Evolutionary conservation across 768 basidiomycete genomes (phyloP).

Genomic region (Phlebiopsis flavidoalba): DNA sequence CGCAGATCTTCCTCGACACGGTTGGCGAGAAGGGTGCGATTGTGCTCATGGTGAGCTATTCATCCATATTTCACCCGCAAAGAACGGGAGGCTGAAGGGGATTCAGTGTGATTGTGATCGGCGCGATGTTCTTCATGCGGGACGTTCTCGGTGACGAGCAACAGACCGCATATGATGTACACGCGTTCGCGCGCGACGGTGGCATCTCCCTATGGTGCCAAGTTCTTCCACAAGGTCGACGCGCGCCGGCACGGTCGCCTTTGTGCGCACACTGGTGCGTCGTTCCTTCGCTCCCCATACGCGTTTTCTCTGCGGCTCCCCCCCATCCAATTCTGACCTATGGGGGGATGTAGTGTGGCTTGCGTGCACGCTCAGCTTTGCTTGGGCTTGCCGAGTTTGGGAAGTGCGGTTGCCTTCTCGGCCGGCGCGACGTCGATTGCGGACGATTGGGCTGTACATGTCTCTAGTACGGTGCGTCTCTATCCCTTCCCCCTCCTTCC

Average conservation of each 20-base stretch:
- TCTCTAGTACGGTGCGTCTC: slow-evolving; percentile 79
- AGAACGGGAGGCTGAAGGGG: neutral
- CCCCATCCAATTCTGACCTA: no score
- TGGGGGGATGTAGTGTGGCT: slow-evolving; percentile 55
- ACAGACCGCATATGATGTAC: slow-evolving; percentile 88
- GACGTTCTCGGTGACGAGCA: slow-evolving; percentile 74
- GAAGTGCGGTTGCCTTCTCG: slow-evolving; percentile 64
- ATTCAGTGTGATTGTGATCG: slow-evolving; percentile 56
- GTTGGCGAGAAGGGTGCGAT: slow-evolving; percentile 73
- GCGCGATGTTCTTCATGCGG: slow-evolving; percentile 74
- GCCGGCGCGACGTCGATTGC: slow-evolving; percentile 54
- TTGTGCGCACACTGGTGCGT: slow-evolving; percentile 63
- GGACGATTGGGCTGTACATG: slow-evolving; percentile 74
- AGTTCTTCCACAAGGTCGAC: slow-evolving; percentile 63
- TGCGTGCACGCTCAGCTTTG: slow-evolving; percentile 68
- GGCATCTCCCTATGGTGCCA: slow-evolving; percentile 65
- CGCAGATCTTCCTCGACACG: slow-evolving; percentile 75
- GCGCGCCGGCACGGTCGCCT: slow-evolving; percentile 55
- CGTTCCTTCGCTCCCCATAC: neutral
- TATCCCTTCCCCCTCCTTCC: slow-evolving; percentile 62
- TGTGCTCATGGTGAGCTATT: slow-evolving; percentile 54
- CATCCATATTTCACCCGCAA: neutral
- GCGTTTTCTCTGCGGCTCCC: no score
- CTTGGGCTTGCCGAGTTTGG: slow-evolving; percentile 68
- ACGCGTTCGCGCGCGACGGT: slow-evolving; percentile 72